Evolutionary conservation across 805 yeast species (phyloP), one percentile per base, ranked within the genome.

Genomic region (Ascoidea tarda): DNA sequence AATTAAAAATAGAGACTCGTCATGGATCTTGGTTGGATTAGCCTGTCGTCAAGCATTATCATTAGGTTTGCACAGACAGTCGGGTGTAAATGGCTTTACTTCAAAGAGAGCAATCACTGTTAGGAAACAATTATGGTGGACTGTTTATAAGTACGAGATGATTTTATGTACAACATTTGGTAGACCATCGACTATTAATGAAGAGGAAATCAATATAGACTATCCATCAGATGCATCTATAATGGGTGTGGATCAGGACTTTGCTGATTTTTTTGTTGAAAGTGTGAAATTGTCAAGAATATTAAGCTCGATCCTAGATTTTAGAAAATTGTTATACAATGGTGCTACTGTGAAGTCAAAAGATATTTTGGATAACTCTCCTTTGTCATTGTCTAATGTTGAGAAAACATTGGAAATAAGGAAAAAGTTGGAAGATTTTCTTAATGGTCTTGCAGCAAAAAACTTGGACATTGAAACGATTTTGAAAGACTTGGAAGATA

Each of bases 11-110:
- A 66, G 78, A 54, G 79, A 75, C 54, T 69, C 75, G 50, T 75
- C 76, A 0, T 76, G 75, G 68, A 70, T 73, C 55, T 55, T 76
- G 49, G 62, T 74, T 60, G 74, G 75, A 47, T 54, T 73, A 48
- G 78, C 79, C 6, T 66, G 73, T 1, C 64, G 75, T 51, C 79
- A 76, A 59, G 69, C 75, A 1, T 66, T 70, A 33, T 67, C 77
- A n/a, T 59, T 75, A n/a, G 79, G 79, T 0, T 59, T 74, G 2
- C 77, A 75, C 58, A 63, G 73, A 51, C 67, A 64, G 49, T 60
- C 69, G 33, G 67, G 68, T 38, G 69, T 67, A 6, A 65, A 64
- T 48, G 64, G 67, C 3, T 72, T 70, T 49, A 74, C 70, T 46
- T 68, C 65, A 67, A 68, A 66, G 50, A 58, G 73, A 45, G 63